Evolutionary conservation across 2,329 filamentous ascomycete genomes (phyloP).

Genomic region (Botryotinia narcissicola): DNA sequence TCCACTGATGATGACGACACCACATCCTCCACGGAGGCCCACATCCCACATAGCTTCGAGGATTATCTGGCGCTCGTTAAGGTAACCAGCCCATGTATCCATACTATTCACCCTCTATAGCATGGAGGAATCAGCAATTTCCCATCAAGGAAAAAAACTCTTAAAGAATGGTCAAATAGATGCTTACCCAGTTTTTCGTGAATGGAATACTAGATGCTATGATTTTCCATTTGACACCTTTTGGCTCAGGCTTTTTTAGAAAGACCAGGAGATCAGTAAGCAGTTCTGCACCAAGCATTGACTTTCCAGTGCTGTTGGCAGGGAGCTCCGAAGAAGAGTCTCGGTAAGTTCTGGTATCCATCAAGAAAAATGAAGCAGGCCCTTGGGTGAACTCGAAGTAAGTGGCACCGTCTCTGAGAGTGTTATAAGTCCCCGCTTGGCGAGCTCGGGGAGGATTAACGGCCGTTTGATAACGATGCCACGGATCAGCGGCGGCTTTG

Average conservation of each 20-base stretch:
- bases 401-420: constrained; percentile 56
- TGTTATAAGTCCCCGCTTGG: constrained; percentile 44
- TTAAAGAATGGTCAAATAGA: neutral
- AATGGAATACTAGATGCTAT: constrained; percentile 89
- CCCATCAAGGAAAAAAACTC: neutral
- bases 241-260: constrained; percentile 68
- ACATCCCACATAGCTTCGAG: constrained; percentile 93
- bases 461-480: constrained; percentile 78
- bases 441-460: constrained; percentile 75
- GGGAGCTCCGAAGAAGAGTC: constrained; percentile 61
- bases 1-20: constrained; percentile 81
- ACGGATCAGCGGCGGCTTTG: constrained; percentile 52
- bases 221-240: constrained; percentile 89
- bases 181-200: constrained; percentile 83
- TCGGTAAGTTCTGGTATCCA: constrained; percentile 87
- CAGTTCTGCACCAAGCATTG: constrained; percentile 82
- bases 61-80: constrained; percentile 72
- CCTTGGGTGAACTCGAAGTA: constrained; percentile 91
- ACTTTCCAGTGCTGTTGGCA: constrained; percentile 64
- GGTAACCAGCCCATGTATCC: constrained; percentile 94
- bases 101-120: constrained; percentile 65
- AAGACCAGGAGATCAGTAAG: constrained; percentile 76
- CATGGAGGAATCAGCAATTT: neutral
- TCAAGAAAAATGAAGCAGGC: constrained; percentile 89
- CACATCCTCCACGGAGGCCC: constrained; percentile 64